These are phyloP conservation scores for Mytilinidion resinicola DNA, from an alignment of 495 filamentous ascomycete genomes.

Conservation along the genomic window DNA sequence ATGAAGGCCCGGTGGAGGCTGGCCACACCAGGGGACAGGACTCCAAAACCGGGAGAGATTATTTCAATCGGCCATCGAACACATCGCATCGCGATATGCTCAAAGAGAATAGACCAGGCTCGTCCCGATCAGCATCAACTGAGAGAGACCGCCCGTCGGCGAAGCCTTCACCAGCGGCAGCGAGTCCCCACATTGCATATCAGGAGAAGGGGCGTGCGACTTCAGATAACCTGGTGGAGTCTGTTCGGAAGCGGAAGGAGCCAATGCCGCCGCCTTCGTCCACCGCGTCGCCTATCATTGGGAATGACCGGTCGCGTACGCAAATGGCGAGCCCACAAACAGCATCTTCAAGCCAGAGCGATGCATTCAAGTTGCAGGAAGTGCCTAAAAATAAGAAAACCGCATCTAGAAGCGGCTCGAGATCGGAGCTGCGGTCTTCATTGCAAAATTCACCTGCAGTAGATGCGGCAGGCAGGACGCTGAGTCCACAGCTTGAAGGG, in stretches of 20 bases:
- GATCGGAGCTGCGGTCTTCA: slow-evolving; percentile 28
- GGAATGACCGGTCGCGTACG: slow-evolving; percentile 36
- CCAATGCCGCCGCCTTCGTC: slow-evolving; percentile 23
- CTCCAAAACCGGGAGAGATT: slow-evolving; percentile 27
- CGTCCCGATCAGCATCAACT: slow-evolving; percentile 54
- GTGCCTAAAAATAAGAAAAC: slow-evolving; percentile 63
- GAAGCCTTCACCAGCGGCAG: slow-evolving; percentile 37
- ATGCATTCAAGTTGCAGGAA: slow-evolving; percentile 70
- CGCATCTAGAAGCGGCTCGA: slow-evolving; percentile 59
- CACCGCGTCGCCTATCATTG: slow-evolving; percentile 36
- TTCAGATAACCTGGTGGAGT: slow-evolving; percentile 36
- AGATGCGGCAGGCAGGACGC: slow-evolving; percentile 15
- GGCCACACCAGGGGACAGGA: slow-evolving; percentile 6
- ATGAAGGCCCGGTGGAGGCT: slow-evolving; percentile 4
- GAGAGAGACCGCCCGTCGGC: slow-evolving; percentile 35
- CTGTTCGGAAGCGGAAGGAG: slow-evolving; percentile 42
- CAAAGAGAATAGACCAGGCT: slow-evolving; percentile 33
- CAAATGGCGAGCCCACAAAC: slow-evolving; percentile 30
- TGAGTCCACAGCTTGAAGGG: slow-evolving; percentile 14
- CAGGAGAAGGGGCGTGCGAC: slow-evolving; percentile 74
- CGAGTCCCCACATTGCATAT: slow-evolving; percentile 83
- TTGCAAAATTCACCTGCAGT: slow-evolving; percentile 10
- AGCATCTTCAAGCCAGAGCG: slow-evolving; percentile 24
- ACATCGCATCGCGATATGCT: slow-evolving; percentile 29
- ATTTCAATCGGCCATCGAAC: slow-evolving; percentile 28